Evolutionary conservation across 2,329 filamentous ascomycete genomes (phyloP).

Genomic region (Xylaria sp.): DNA sequence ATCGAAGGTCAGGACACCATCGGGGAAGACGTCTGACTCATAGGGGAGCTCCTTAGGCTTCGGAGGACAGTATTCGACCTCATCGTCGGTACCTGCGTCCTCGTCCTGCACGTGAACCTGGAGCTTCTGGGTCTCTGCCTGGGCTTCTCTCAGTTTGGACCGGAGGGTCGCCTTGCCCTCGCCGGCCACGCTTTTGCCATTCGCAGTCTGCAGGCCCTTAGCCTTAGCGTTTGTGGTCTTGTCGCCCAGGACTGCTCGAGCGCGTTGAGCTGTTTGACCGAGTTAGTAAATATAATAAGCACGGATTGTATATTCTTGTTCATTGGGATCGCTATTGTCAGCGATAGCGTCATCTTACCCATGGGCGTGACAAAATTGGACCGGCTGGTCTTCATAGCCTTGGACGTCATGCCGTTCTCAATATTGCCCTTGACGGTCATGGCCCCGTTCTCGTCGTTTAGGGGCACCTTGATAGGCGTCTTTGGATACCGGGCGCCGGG

Average conservation of each 20-base stretch:
- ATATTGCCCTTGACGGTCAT: slow-evolving; percentile 18
- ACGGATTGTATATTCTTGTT: not conserved
- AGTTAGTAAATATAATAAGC: slow-evolving; percentile 6
- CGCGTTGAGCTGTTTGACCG: slow-evolving; percentile 50
- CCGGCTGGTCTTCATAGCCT: slow-evolving; percentile 49
- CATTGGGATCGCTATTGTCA: not conserved
- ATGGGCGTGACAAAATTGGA: slow-evolving; percentile 73
- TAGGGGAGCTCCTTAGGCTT: slow-evolving; percentile 61
- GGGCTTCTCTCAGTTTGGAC: slow-evolving; percentile 9
- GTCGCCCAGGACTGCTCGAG: slow-evolving; percentile 77
- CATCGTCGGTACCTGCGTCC: slow-evolving; percentile 53
- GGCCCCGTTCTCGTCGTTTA: slow-evolving; percentile 82
- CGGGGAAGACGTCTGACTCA: slow-evolving; percentile 63
- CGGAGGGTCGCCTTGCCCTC: slow-evolving; percentile 34
- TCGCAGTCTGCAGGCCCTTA: slow-evolving; percentile 59
- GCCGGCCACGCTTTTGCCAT: slow-evolving; percentile 53
- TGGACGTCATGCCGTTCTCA: slow-evolving; percentile 39
- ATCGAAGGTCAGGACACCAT: slow-evolving; percentile 51
- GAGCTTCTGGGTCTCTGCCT: slow-evolving; percentile 50
- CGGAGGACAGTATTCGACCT: slow-evolving; percentile 87
- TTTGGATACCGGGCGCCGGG: slow-evolving; percentile 71
- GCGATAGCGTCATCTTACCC: slow-evolving; percentile 48
- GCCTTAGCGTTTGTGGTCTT: slow-evolving; percentile 96
- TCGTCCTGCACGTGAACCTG: slow-evolving; percentile 53
- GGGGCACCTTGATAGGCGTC: slow-evolving; percentile 70